Base-by-base conservation (phyloP, 441 rosid genomes). In the Adansonia gregorii region DNA sequence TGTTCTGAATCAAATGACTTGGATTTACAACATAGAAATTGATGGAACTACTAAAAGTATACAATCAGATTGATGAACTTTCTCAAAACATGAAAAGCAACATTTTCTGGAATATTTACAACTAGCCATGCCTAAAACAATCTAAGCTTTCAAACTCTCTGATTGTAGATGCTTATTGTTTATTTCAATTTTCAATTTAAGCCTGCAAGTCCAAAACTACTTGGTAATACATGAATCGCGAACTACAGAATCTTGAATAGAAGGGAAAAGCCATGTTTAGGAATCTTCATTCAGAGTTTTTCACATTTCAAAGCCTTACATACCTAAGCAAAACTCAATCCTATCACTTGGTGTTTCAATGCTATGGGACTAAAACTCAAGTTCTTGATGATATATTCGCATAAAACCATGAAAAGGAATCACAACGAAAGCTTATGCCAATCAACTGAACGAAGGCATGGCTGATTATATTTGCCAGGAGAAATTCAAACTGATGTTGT, bases 371-470 rank as follows among this genome's bases (percentile, higher is more conserved):
- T 82, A 80, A 70, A 31, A 61, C 76, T 43, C 54, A 63, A 74
- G 60, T 78, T 85, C 82, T 79, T 63, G 73, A 74, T 71, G 67
- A 80, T 74, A 82, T 85, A 85, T 88, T 82, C 87, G 84, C 86
- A 86, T 51, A 56, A 79, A 51, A 71, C 68, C 49, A 76, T 19
- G 12, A 49, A 11, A 11, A 52, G 51, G 69, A 31, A 11, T 81
- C 78, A 59, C 70, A 78, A 54, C 79, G 82, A 81, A 68, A 77
- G 46, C 76, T 83, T 31, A 83, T 74, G 49, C 82, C 78, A 78
- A 27, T 58, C 58, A 69, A 74, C 8, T 69, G 55, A 81, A 80
- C 43, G 24, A 75, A 72, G 55, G 10, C 59, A 11, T 31, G 67
- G 78, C 41, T 24, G 22, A 63, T n/a, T 3, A 31, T 31, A 31